A percentile compares a stretch with the other conserved stretches of the same genome.
phyloP scores from a whole-genome alignment of 1,139 yeast genomes.

The Pichia sp. region DNA sequence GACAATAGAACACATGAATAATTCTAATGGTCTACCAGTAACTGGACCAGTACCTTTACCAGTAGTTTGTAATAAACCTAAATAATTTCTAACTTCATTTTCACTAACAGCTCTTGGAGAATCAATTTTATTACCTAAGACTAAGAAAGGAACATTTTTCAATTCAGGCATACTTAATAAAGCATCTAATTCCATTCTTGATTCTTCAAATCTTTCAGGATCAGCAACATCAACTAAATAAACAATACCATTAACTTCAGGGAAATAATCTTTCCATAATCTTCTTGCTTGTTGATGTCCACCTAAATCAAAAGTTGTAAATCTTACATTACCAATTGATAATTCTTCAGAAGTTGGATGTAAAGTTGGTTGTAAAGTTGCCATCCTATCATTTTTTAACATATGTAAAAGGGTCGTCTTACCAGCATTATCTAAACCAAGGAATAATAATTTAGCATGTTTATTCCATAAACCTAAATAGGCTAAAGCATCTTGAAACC shows the following conservation, averaged over 20 bases:
- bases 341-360: conserved; percentile 98
- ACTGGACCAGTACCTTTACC: conserved; percentile 73
- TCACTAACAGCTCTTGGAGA: conserved; percentile 91
- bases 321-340: conserved; percentile 92
- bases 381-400: conserved; percentile 96
- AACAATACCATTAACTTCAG: conserved; percentile 96
- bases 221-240: conserved; percentile 97
- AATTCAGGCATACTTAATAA: conserved; percentile 89
- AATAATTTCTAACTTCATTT: conserved; percentile 85
- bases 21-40: conserved; percentile 88
- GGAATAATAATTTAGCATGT: conserved; percentile 91
- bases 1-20: conserved; percentile 94
- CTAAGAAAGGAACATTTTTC: conserved; percentile 79
- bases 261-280: conserved; percentile 98
- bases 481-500: conserved; percentile 88
- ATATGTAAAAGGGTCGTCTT: conserved; percentile 94
- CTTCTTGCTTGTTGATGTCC: conserved; percentile 99
- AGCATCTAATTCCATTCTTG: conserved; percentile 90
- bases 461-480: conserved; percentile 95
- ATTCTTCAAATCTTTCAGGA: conserved; percentile 89
- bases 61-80: conserved; percentile 83
- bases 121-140: conserved; percentile 95
- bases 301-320: conserved; percentile 97
- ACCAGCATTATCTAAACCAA: conserved; percentile 98
- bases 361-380: conserved; percentile 94